phyloP scores from a whole-genome alignment of 805 yeast species.

The Metahyphopichia silvanorum region DNA sequence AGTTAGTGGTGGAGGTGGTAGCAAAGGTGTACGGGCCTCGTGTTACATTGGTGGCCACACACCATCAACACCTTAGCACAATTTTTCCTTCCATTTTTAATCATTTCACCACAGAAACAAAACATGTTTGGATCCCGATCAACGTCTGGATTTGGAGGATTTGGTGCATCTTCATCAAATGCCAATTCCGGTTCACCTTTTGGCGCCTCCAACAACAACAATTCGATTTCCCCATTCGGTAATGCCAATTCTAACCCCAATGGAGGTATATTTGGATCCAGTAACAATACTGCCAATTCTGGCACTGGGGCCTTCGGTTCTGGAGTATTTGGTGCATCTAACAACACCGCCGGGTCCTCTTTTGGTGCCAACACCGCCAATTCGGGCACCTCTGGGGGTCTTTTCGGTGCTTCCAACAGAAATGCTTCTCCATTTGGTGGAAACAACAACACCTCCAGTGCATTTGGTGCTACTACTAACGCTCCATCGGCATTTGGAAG shows the following conservation, averaged over 20 bases:
- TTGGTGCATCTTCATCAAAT: conserved; percentile 12
- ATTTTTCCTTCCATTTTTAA: too few species aligned
- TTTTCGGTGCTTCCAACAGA: conserved; percentile 14
- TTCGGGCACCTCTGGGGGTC: conserved; percentile 12
- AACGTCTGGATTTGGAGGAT: conserved; percentile 35
- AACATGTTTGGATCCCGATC: conserved; percentile 47
- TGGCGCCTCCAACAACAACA: conserved; percentile 23
- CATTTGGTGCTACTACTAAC: conserved; percentile 17
- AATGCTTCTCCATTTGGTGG: conserved; percentile 43
- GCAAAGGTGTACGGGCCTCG: too few species aligned
- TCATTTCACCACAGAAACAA: too few species aligned
- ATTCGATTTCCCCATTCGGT: conserved; percentile 22
- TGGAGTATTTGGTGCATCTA: conserved; percentile 25
- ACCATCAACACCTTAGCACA: too few species aligned
- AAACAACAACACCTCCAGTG: conserved; percentile 10
- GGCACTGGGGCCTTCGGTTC: conserved; percentile 9
- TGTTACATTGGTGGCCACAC: too few species aligned
- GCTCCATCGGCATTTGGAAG: conserved; percentile 1
- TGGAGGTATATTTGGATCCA: conserved; percentile 21
- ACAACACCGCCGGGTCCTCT: conserved; percentile 18
- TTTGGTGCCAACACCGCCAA: conserved; percentile 19
- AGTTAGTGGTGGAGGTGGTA: too few species aligned
- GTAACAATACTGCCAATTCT: conserved; percentile 2
- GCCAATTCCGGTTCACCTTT: conserved; percentile 31
- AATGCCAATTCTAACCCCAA: conserved; percentile 13